phyloP scores from a whole-genome alignment of 305 asterid species.

The Fraxinus angustifolia region DNA sequence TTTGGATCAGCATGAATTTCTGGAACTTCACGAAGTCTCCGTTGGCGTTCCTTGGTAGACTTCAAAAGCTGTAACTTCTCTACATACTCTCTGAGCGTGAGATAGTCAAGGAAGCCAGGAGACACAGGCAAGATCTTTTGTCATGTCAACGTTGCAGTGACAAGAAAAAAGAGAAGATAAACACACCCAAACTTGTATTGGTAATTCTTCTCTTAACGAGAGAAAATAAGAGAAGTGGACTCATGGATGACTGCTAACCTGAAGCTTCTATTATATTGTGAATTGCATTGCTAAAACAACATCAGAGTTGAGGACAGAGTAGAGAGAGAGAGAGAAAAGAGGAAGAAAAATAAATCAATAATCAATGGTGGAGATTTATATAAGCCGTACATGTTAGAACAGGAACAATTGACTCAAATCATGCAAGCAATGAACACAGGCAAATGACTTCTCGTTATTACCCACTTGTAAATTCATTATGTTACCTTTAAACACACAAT shows the following conservation, averaged over 20 bases:
- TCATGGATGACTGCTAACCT: background rate
- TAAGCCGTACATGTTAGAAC: background rate
- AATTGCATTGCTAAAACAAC: background rate
- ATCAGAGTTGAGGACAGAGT: background rate
- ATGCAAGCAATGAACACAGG: background rate
- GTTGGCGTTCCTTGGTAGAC: constrained; percentile 74
- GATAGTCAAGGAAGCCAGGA: constrained; percentile 56
- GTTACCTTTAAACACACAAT: background rate
- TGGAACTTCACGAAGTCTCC: constrained; percentile 65
- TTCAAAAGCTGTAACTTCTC: constrained; percentile 59
- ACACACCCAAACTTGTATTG: background rate
- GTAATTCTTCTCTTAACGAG: background rate
- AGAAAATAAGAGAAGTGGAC: constrained; percentile 4
- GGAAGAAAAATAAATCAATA: background rate
- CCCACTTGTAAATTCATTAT: background rate
- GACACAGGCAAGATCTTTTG: background rate
- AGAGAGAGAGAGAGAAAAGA: no score
- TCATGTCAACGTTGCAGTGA: background rate
- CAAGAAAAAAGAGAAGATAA: background rate
- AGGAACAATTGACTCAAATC: background rate
- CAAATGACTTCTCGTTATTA: background rate
- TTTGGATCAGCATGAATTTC: constrained; percentile 78
- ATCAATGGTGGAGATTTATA: background rate
- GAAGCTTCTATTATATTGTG: background rate
- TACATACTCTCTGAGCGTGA: constrained; percentile 75